Evolutionary conservation across 768 basidiomycete genomes (phyloP), one percentile per base, ranked within the genome.

Genomic region (Boletellus ananiceps): DNA sequence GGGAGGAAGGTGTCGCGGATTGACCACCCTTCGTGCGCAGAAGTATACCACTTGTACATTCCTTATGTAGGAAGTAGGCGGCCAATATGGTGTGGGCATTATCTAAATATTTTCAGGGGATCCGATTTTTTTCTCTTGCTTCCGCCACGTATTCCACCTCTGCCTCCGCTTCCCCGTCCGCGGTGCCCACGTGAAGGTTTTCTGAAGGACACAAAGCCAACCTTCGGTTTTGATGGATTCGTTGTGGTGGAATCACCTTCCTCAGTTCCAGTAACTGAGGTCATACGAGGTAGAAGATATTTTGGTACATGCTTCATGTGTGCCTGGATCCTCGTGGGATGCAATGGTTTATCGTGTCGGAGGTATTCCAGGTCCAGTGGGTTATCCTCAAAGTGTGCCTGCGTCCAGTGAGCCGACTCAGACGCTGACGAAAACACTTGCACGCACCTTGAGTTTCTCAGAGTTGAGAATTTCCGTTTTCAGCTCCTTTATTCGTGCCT

Each of bases 361-460:
- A 97, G 73, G 63, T 83, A 96, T 47, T 93, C 91, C 11, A 97
- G 76, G 63, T 97, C 94, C 8, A 90, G 74, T 1, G 95, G 95
- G 63, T 98, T 93, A 62, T 97, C 93, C 62, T 97, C 93, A 55
- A 99, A 97, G 68, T 98, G 95, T 6, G 93, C 92, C 94, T 97
- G 60, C 36, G 55, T 48, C 29, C 12, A 25, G 48, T 51, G 12
- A 52, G 38, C 35, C 11, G 32, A 46, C 38, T n/a, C 38, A 13
- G 15, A 19, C 15, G 29, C 31, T 27, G 14, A 29, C 41, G 18
- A 15, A 23, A 9, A 39, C 18, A 12, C 40, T 40, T 16, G 13
- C 13, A 44, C 79, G 32, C 50, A 93, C 94, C 81, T 97, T 97
- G 41, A 98, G 80, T 69, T 94, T 97, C 61, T 95, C 93, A 37